Evolutionary conservation across 2,329 filamentous ascomycete genomes (phyloP), one percentile per base, ranked within the genome.

Genomic region (Paraphaeosphaeria minitans): DNA sequence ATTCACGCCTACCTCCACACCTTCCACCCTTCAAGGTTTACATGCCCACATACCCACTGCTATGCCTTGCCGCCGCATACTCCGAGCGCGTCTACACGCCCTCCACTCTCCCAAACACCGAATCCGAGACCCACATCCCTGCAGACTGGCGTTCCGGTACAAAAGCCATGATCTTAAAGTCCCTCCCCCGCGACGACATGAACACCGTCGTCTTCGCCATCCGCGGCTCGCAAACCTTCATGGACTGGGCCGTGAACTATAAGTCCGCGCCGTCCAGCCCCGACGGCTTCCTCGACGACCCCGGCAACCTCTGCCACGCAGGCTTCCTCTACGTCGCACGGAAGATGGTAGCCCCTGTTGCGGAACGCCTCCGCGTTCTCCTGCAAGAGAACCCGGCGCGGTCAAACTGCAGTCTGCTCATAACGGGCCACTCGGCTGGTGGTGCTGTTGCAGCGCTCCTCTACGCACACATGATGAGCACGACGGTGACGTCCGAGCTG

Each of bases 191-290:
- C 72, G 91, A 95, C 69, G 83, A 91, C 67, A 87, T 89, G 79
- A 87, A 91, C 71, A 88, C 89, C 19, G 89, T 96, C 56, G 89
- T 96, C 12, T 91, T 96, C 68, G 91, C 92, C 14, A 91, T 96
- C 61, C 86, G 92, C 21, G 92, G 92, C 21, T 92, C 88, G 0
- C 87, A 91, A 24, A 90, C 86, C 7, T 90, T 95, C 66, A 87
- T 90, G 80, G 92, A 96, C 77, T 96, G 92, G 92, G 85, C 89
- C 1, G 90, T 95, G 47, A 96, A 96, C 73, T 83, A 95, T 55
- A 86, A 90, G 51, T 85, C 85, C 1, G 86, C 84, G 0, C 91
- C 91, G 0, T 81, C 84, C 0, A 82, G 86, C 1, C 91, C 92
- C 0, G 73, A 71, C 0, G 85, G 84, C 1, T 95, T 96, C 71